These are phyloP conservation scores for Umbelopsis isabellina DNA, from an alignment of 192 early-diverging fungal genomes.

Conservation along the genomic window DNA sequence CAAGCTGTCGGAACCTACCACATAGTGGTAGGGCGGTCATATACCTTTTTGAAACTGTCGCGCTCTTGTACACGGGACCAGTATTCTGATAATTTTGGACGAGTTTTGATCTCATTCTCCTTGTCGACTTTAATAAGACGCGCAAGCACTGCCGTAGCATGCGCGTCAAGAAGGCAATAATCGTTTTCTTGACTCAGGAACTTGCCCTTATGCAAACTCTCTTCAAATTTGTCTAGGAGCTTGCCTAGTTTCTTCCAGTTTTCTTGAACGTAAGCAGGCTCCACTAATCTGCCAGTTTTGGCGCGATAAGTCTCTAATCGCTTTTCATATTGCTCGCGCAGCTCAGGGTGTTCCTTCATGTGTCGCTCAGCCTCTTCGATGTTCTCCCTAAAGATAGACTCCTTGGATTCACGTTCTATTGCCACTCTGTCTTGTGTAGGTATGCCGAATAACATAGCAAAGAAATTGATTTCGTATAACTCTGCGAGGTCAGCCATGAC, in stretches of 20 bases:
- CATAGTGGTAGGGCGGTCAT: not conserved
- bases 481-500: not conserved
- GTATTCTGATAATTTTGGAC: slow-evolving; percentile 3
- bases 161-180: not conserved
- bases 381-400: not conserved
- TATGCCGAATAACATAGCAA: not conserved
- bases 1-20: not conserved
- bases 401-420: not conserved
- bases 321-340: slow-evolving; percentile 6
- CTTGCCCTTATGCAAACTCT: not conserved
- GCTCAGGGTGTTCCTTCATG: not conserved
- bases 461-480: not conserved
- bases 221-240: slow-evolving; percentile 8
- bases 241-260: not conserved
- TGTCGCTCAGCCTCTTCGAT: not conserved
- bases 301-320: not conserved
- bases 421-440: not conserved
- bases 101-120: not conserved
- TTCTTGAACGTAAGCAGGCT: not conserved
- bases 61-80: not conserved
- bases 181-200: slow-evolving; percentile 17
- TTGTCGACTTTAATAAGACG: not conserved
- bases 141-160: not conserved
- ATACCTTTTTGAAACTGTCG: slow-evolving; percentile 1
- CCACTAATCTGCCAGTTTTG: not conserved